Evolutionary conservation across 208 protist genomes (phyloP).

Genomic region (Leishmania turanica): DNA sequence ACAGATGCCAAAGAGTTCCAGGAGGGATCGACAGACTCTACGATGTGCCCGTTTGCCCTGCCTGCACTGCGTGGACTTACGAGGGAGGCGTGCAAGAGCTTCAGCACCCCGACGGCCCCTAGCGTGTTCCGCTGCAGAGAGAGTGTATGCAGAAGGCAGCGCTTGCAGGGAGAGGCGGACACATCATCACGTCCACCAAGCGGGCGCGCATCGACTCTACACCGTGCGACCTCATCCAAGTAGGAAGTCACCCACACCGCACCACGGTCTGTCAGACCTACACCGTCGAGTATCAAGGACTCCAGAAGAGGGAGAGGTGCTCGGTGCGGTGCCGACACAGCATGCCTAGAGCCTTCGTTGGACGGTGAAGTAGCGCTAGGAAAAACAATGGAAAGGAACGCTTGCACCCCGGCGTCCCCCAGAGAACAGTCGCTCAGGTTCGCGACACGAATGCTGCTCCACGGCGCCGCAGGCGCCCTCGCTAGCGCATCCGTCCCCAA

Average conservation of each 20-base stretch:
- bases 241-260: background rate
- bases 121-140: conserved; percentile 20
- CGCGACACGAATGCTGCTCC: background rate
- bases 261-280: conserved; percentile 15
- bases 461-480: background rate
- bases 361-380: background rate
- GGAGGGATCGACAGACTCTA: conserved; percentile 7
- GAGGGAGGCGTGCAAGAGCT: background rate
- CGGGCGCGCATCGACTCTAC: background rate
- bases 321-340: background rate
- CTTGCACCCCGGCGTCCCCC: conserved; percentile 25
- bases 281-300: conserved; percentile 12
- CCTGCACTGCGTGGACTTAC: background rate
- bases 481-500: background rate
- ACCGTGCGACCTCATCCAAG: background rate
- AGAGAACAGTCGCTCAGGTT: conserved; percentile 20
- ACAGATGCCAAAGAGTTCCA: conserved; percentile 12
- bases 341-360: background rate
- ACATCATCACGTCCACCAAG: background rate
- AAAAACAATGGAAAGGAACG: conserved; percentile 6
- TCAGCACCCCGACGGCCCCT: background rate
- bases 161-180: background rate
- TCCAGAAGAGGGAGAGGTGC: conserved; percentile 1
- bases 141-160: conserved; percentile 3
- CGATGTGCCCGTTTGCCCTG: background rate